A percentile compares a stretch with the other conserved stretches of the same genome.
Conservation (phyloP, 257 asterid genomes). For the Datura wrightii region DNA sequence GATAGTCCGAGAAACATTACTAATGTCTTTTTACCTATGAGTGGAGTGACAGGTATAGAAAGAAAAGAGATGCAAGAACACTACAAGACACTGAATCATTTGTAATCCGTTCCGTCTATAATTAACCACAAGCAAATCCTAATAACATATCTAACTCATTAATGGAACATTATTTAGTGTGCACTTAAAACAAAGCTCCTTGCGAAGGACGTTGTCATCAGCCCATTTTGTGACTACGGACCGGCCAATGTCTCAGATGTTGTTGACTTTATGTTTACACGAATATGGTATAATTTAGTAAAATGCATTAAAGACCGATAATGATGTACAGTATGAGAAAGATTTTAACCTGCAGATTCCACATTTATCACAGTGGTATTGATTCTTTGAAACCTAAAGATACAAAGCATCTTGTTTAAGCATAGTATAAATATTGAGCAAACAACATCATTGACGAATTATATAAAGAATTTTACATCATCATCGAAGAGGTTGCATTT, state of each 20-base stretch:
- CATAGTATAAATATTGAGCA: neutral
- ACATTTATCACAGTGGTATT: slow-evolving; percentile 74
- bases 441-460: neutral
- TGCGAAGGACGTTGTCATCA: neutral
- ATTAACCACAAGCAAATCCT: neutral
- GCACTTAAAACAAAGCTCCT: neutral
- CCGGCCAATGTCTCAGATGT: neutral
- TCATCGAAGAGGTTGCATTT: slow-evolving; percentile 77
- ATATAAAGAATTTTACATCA: slow-evolving; percentile 51
- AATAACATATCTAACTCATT: neutral
- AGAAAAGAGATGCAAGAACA: neutral
- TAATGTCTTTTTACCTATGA: neutral
- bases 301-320: neutral
- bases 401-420: slow-evolving; percentile 14
- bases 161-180: neutral
- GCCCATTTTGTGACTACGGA: neutral
- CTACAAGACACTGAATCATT: neutral
- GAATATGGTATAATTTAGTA: neutral
- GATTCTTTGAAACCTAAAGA: slow-evolving; percentile 63
- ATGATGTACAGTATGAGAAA: neutral
- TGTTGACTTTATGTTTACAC: neutral
- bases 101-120: neutral
- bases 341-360: slow-evolving; percentile 78
- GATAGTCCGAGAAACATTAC: neutral
- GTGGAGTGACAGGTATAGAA: neutral